Base-by-base conservation (phyloP, 2,329 filamentous ascomycete genomes). In the Diplodia corticola region DNA sequence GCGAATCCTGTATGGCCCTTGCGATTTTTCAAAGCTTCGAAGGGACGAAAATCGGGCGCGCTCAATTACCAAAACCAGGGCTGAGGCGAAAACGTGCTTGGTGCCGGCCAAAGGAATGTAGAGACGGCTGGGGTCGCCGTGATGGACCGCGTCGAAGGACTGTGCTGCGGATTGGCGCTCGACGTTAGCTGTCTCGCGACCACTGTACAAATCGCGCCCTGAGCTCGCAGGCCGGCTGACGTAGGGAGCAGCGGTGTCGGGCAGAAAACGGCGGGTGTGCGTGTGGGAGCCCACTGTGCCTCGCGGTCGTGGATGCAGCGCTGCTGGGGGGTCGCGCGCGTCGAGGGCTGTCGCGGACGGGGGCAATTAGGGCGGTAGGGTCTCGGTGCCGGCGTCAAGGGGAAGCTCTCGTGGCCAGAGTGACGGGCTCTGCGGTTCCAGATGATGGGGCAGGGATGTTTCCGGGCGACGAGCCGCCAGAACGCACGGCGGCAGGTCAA, bases 21-120 rank as follows among this genome's bases (percentile, higher is more conserved):
- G 63, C 55, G 63, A 57, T 50, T 44, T 61, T 57, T 51, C 61
- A 60, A 57, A 49, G 48, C 53, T 37, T 63, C 40, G 49, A 50
- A 61, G 49, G 57, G 40, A 61, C 57, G 57, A 46, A 46, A 20
- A 46, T 33, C 28, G 35, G 40, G 50, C 72, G 75, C 73, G 73
- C 69, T 73, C 70, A 72, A 73, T 74, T 76, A 76, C 74, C 74
- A 75, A 74, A 74, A 72, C 74, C 74, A 76, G 76, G 74, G 73
- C 73, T 74, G 75, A 69, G 72, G 71, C 70, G 69, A 67, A 72
- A 73, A 67, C 69, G 69, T 68, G 51, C 70, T 75, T 77, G 76
- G 76, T 74, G 73, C 76, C 76, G 75, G 76, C 76, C 77, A 78
- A 78, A 77, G 72, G 77, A 78, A 73, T 73, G 76, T 77, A 75